Evolutionary conservation across 768 basidiomycete species (phyloP), one percentile per base, ranked within the genome.

Genomic region (Chalciporus pseudorubinellus): DNA sequence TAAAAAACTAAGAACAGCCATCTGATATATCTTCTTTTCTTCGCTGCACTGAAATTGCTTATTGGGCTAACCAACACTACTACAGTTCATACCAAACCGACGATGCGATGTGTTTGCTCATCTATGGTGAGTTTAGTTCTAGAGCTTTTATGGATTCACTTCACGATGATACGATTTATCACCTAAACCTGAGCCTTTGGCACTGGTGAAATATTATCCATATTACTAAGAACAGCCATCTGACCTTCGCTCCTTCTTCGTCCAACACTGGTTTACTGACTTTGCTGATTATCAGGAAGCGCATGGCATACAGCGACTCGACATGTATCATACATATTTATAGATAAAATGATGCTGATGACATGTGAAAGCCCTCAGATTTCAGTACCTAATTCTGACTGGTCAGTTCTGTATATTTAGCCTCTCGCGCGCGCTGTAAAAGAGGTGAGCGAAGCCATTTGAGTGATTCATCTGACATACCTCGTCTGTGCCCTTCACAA

Each of bases 401-500:
- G 6, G 39, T 22, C 38, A 84, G 63, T 53, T 77, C 65, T 3
- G 58, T 66, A 18, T 83, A 58, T 62, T 76, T 82, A 5, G 74
- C 75, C 50, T 76, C 77, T 40, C 85, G 73, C 65, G 87, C 85
- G 48, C 80, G 76, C 75, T 77, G 21, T 20, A 53, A 6, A 26
- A 45, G 40, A 48, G 10, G 48, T 55, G 20, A 66, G 39, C 19
- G 12, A n/a, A 20, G 13, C 29, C 34, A 20, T 6, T 19, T 46
- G 43, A 14, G n/a, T 39, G 16, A 31, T 21, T 8, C 39, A 67
- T 60, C 26, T 13, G 20, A 50, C 67, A 11, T 34, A 70, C 67
- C 72, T 90, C 89, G 57, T 91, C 89, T 8, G 82, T 82, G 31
- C 79, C 80, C 62, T 85, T 84, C 59, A 82, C 76, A 18, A 74